Percentiles rank a stretch among this genome's conserved stretches.
Conservation (phyloP, 129 eudicot species). For the Logfia minima region DNA sequence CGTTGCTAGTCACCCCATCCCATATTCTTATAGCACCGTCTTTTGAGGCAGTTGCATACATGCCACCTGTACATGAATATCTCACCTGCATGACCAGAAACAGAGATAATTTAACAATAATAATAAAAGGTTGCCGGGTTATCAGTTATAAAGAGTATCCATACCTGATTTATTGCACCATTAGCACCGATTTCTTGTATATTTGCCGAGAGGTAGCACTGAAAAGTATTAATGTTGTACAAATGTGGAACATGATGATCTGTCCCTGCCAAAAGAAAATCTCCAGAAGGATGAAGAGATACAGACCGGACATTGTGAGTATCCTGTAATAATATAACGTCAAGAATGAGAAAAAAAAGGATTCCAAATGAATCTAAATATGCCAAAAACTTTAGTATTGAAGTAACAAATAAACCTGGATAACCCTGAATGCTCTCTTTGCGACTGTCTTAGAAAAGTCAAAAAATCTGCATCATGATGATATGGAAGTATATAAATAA, state of each 20-base stretch:
- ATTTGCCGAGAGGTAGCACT: constrained; percentile 72
- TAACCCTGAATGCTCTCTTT: constrained; percentile 83
- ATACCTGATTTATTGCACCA: constrained; percentile 83
- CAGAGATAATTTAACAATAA: background rate
- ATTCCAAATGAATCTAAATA: background rate
- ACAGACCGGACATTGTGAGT: constrained; percentile 91
- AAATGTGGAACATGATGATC: constrained; percentile 88
- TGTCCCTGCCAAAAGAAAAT: constrained; percentile 88
- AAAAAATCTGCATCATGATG: constrained; percentile 66
- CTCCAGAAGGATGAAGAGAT: constrained; percentile 93
- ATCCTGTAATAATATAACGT: constrained; percentile 52
- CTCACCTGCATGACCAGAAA: constrained; percentile 56
- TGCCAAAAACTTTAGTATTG: background rate
- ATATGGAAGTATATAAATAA: constrained; percentile 2
- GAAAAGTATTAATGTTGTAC: constrained; percentile 79
- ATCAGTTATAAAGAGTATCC: background rate
- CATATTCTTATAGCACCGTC: constrained; percentile 82
- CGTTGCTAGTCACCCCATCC: constrained; percentile 79
- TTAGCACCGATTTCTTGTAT: constrained; percentile 60
- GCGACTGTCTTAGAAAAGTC: constrained; percentile 83
- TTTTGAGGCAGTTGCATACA: constrained; percentile 94
- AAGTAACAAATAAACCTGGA: constrained; percentile 60
- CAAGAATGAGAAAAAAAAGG: background rate
- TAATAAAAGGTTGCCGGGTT: background rate
- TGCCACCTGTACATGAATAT: constrained; percentile 84